Evolutionary conservation across 176 grass and related monocot genomes (phyloP).

Genomic region (Zoysia pacifica): DNA sequence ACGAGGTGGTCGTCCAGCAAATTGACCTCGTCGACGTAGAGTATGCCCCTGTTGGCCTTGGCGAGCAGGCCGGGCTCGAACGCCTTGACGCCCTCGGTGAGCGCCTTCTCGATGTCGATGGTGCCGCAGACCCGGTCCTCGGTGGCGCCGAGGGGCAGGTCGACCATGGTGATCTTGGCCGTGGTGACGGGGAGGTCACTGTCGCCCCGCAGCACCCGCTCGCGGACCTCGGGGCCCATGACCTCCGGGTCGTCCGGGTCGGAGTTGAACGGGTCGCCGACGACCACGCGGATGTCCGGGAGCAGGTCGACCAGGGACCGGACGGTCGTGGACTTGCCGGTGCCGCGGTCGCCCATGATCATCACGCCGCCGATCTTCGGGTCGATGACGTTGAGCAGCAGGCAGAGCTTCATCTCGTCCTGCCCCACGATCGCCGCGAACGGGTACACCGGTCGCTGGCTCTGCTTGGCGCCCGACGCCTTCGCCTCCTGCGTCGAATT

Average conservation of each 20-base stretch:
- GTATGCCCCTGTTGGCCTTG: slow-evolving; percentile 95
- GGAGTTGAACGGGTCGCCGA: slow-evolving; percentile 96
- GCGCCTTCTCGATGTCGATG: slow-evolving; percentile 99
- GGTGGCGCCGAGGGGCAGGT: slow-evolving; percentile 93
- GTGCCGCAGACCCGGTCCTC: slow-evolving; percentile 98
- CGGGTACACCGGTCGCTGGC: slow-evolving; percentile 85
- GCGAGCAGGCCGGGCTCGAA: slow-evolving; percentile 93
- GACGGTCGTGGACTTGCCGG: slow-evolving; percentile 92
- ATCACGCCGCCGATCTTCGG: slow-evolving; percentile 99
- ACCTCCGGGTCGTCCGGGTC: slow-evolving; percentile 91
- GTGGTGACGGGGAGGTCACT: slow-evolving; percentile 40
- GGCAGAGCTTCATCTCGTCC: slow-evolving; percentile 99
- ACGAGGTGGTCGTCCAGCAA: slow-evolving; percentile 92
- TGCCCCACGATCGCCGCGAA: slow-evolving; percentile 96
- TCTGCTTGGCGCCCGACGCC: slow-evolving; percentile 55
- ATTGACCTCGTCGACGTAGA: slow-evolving; percentile 97
- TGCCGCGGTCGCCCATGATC: slow-evolving; percentile 99
- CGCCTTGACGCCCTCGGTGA: slow-evolving; percentile 95
- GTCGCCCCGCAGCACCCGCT: slow-evolving; percentile 55
- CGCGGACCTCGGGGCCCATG: slow-evolving; percentile 78
- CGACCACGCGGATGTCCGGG: slow-evolving; percentile 76
- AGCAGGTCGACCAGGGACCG: slow-evolving; percentile 96
- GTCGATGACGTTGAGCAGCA: slow-evolving; percentile 97
- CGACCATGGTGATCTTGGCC: slow-evolving; percentile 94
- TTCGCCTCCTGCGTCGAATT: slow-evolving; percentile 12